Evolutionary conservation across 306 rosid species (phyloP), one percentile per base, ranked within the genome.

Genomic region (Delonix regia): DNA sequence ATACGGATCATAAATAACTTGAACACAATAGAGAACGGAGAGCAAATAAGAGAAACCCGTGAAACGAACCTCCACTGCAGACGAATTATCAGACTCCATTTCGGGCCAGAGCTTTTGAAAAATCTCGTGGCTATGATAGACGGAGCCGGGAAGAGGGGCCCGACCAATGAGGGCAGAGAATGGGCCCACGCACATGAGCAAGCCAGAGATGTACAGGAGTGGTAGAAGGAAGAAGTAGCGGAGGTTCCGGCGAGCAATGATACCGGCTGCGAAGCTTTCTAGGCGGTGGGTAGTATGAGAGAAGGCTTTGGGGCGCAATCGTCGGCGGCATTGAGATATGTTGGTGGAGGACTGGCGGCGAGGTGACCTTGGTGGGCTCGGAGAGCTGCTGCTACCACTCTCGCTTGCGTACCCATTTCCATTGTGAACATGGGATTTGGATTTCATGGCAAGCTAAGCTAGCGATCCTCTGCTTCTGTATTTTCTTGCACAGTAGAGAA

Each of bases 341-440:
- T 66, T 66, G 34, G 5, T 74, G 21, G 92, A 73, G 10, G 91
- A 86, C 33, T 74, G 84, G 13, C 89, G 93, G 52, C 82, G 92
- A 18, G 99, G 99, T 0, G 98, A 96, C 11, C 80, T 94, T 9
- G 98, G 99, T 0, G 99, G 98, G 24, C 97, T 93, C 0, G 97
- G 99, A 0, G 99, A 91, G 83, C 85, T 91, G 65, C 88, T 89
- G 57, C 89, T 77, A 12, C 88, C 83, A 73, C 84, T 71, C 71
- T 90, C 98, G 76, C 71, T 78, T 2, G 86, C 77, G 72, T 75
- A 59, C 65, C 80, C 93, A 74, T 76, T 85, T 33, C 84, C 90
- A 61, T 74, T 79, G 71, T 78, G 83, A 56, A 47, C 69, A 33
- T 86, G 87, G 60, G 86, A 4, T 63, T 93, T 96, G 33, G 90